These are phyloP conservation scores for Simplicillium sp. DNA, from an alignment of 2,329 filamentous ascomycete species.

Conservation along the genomic window DNA sequence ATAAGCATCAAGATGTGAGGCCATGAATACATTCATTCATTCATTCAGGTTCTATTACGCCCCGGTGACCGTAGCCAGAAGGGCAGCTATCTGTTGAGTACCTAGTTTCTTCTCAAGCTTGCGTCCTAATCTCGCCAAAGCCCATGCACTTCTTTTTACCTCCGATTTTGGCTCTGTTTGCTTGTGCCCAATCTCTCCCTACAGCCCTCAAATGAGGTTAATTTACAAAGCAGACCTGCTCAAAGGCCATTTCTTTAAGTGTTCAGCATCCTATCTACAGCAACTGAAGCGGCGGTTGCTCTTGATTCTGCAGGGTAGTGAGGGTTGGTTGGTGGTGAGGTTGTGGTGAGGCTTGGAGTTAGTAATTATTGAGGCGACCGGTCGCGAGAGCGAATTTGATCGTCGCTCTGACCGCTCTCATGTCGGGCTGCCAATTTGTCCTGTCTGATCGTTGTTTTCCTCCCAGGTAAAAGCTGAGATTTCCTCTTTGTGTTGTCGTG, in stretches of 20 bases:
- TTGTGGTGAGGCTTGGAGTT: too few relatives aligned
- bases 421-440: not conserved
- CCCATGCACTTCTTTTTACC: not conserved
- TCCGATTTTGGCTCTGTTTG: conserved; percentile 1
- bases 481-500: too few relatives aligned
- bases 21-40: not conserved
- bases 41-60: conserved; percentile 1
- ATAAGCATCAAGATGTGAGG: too few relatives aligned
- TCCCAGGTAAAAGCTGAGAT: too few relatives aligned
- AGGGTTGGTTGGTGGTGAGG: too few relatives aligned
- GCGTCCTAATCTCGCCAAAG: conserved; percentile 2
- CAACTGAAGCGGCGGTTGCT: conserved; percentile 1
- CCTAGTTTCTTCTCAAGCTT: conserved; percentile 2
- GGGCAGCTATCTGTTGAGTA: conserved; percentile 1
- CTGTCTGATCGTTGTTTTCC: conserved; percentile 1
- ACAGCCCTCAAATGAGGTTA: too few relatives aligned
- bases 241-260: conserved; percentile 1
- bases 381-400: conserved; percentile 4
- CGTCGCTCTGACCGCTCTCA: conserved; percentile 1
- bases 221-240: conserved; percentile 1
- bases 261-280: conserved; percentile 3
- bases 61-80: conserved; percentile 2
- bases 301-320: not conserved
- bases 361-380: not conserved
- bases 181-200: not conserved